phyloP scores from a whole-genome alignment of 176 grass and related monocot genomes.

The Elymus sibiricus region DNA sequence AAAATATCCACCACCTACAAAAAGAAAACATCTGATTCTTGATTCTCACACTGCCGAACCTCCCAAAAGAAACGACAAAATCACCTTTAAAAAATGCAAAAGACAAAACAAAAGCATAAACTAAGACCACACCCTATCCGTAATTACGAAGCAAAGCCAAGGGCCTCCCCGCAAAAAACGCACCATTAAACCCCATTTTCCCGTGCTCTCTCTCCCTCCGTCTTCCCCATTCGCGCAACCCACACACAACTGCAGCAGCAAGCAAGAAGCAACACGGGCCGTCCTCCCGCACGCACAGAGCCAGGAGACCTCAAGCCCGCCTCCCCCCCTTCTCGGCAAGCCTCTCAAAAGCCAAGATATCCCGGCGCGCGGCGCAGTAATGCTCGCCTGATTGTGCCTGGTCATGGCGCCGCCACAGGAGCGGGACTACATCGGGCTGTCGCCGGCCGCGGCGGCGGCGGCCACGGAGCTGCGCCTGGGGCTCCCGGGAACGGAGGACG shows the following conservation, averaged over 20 bases:
- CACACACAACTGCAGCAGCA: conserved; percentile 16
- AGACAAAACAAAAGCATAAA: conserved; percentile 15
- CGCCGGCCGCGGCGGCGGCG: conserved; percentile 36
- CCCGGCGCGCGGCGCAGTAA: conserved; percentile 8
- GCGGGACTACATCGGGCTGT: conserved; percentile 72
- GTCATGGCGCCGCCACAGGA: conserved; percentile 58
- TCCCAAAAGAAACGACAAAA: conserved; percentile 30
- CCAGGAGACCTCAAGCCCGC: conserved; percentile 38
- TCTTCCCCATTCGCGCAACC: background rate
- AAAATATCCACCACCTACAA: background rate
- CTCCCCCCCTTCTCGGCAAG: background rate
- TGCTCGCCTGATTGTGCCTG: conserved; percentile 13
- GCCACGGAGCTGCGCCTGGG: conserved; percentile 75
- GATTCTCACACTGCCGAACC: background rate
- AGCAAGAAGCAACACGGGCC: background rate
- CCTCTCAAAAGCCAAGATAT: conserved; percentile 15
- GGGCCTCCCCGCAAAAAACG: background rate
- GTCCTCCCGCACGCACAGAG: background rate
- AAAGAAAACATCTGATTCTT: background rate
- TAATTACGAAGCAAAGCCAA: background rate
- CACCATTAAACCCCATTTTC: conserved; percentile 33
- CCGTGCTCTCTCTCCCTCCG: background rate
- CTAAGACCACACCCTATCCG: background rate
- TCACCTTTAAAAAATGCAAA: conserved; percentile 17
- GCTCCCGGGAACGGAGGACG: conserved; percentile 51